These are phyloP conservation scores for Odontarrhena argentea DNA, from an alignment of 345 rosid species.

Conservation along the genomic window DNA sequence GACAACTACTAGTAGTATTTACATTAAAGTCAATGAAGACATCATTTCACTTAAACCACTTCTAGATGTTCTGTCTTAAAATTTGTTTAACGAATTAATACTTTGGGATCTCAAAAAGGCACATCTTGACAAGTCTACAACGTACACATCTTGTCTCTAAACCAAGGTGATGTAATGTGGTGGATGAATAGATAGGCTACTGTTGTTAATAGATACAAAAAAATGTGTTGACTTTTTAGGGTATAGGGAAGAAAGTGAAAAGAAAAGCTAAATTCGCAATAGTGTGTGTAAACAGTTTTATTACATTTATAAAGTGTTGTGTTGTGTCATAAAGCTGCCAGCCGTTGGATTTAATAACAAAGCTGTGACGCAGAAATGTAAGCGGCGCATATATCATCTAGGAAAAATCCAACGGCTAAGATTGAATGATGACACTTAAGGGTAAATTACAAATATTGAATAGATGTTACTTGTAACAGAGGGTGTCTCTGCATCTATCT, in stretches of 20 bases:
- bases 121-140: constrained; percentile 7
- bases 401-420: constrained; percentile 38
- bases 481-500: constrained; percentile 43
- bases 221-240: constrained; percentile 34
- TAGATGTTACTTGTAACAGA: constrained; percentile 42
- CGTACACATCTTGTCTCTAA: neutral
- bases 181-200: constrained; percentile 31
- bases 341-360: constrained; percentile 49
- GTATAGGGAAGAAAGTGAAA: constrained; percentile 14
- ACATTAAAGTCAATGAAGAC: constrained; percentile 27
- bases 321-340: constrained; percentile 38
- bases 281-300: constrained; percentile 15
- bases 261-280: constrained; percentile 32
- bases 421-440: neutral
- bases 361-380: constrained; percentile 41
- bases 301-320: neutral
- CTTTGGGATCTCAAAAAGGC: constrained; percentile 17
- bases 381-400: constrained; percentile 40
- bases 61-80: neutral
- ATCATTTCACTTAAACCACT: constrained; percentile 24
- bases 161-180: constrained; percentile 9
- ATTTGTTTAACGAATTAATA: neutral
- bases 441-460: constrained; percentile 8
- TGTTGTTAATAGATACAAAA: constrained; percentile 10
- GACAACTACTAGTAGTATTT: neutral